Evolutionary conservation across 805 yeast species (phyloP), one percentile per base, ranked within the genome.

Genomic region (Monosporozyma servazzii): DNA sequence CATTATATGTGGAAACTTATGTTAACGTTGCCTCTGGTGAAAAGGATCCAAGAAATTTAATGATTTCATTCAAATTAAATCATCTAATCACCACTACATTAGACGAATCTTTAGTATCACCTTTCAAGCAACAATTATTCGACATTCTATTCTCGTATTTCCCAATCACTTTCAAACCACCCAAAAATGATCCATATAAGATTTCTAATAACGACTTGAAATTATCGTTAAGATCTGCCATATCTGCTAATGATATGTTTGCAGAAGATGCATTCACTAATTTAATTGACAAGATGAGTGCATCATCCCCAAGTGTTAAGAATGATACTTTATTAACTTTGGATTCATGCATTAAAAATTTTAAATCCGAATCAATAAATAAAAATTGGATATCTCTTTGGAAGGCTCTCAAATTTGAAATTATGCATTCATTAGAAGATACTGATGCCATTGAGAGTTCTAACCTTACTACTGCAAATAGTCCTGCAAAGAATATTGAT

Each of bases 91-190:
- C 58, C 3, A 70, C 80, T 27, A 55, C 64, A 15, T 53, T 60
- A 10, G 63, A 68, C 71, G 10, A 18, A 13, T 9, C 29, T 4
- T 10, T 33, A n/a, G 21, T 36, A 11, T 23, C 17, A n/a, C 50
- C 46, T 9, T 39, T 25, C 2, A 62, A 77, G 31, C 84, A 84
- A 56, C 88, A 86, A 9, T 65, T 93, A 53, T 95, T 90, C 64
- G 99, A 93, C 64, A 80, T 86, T 36, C 74, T 88, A 41, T 95
- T 91, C 64, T 93, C 99, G 67, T 93, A 93, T 70, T 93, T 91
- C 71, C 99, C 99, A 11, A 90, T 93, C 43, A 86, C 96, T 1
- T 93, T 95, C 70, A 82, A 82, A 52, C 96, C 98, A 1, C 96
- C 98, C 3, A 79, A 81, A 47, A 73, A 76, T 57, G 87, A 87